A percentile compares a stretch with the other conserved stretches of the same genome.
These are phyloP conservation scores for Populus hybrid DNA, from an alignment of 441 rosid genomes.

Conservation along the genomic window DNA sequence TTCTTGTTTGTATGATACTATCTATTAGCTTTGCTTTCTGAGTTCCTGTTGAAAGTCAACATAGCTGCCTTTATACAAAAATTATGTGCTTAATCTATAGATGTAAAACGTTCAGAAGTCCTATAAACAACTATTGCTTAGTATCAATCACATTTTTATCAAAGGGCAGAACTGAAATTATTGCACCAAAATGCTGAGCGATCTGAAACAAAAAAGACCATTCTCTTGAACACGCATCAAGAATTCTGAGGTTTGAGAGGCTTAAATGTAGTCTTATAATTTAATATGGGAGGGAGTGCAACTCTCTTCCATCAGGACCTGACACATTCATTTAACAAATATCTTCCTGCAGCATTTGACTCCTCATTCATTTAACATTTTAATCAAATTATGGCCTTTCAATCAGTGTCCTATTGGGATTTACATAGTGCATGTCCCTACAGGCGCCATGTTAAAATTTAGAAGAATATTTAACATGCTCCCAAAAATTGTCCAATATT, in stretches of 20 bases:
- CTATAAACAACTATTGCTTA: not conserved
- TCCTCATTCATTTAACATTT: not conserved
- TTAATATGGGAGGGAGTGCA: not conserved
- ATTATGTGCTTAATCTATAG: not conserved
- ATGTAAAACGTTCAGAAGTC: not conserved
- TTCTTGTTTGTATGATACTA: constrained; percentile 1
- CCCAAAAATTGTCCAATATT: not conserved
- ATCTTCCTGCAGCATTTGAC: not conserved
- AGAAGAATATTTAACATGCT: not conserved
- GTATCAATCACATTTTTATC: not conserved
- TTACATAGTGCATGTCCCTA: not conserved
- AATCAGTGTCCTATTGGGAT: not conserved
- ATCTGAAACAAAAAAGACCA: not conserved
- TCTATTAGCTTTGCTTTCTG: constrained; percentile 6
- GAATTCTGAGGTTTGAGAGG: not conserved
- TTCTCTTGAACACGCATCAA: not conserved
- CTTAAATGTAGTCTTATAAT: not conserved
- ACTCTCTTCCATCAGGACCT: not conserved
- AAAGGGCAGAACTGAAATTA: not conserved
- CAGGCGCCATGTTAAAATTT: not conserved
- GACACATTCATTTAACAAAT: not conserved
- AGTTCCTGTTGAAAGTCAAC: not conserved
- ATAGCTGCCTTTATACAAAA: not conserved
- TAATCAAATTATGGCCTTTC: not conserved
- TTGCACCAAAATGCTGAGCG: not conserved